Evolutionary conservation across 2,329 filamentous ascomycete species (phyloP).

Genomic region (Eutypa lata): DNA sequence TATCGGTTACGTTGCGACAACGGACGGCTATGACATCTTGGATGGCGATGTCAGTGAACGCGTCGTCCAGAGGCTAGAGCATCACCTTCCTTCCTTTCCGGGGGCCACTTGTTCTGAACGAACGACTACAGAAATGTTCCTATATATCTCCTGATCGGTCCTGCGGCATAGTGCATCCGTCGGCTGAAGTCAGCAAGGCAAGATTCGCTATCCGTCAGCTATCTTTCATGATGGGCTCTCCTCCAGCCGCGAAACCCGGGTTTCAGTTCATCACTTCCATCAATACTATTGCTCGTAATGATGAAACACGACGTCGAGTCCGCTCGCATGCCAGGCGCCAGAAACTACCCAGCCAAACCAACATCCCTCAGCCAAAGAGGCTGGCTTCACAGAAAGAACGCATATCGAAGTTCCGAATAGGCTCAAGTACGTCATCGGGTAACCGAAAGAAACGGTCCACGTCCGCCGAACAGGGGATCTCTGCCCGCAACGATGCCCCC

Average conservation of each 20-base stretch:
- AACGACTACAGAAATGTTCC: neutral
- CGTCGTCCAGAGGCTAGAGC: neutral
- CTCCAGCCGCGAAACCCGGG: slow-evolving; percentile 8
- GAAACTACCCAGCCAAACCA: slow-evolving; percentile 25
- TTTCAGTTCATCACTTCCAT: slow-evolving; percentile 34
- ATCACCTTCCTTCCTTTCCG: neutral
- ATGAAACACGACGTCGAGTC: slow-evolving; percentile 32
- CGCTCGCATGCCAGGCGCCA: slow-evolving; percentile 31
- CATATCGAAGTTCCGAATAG: slow-evolving; percentile 30
- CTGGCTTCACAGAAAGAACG: slow-evolving; percentile 28
- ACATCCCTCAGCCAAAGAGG: slow-evolving; percentile 20
- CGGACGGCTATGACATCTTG: neutral
- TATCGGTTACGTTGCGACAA: neutral
- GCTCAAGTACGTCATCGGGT: slow-evolving; percentile 11
- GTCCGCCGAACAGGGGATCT: neutral
- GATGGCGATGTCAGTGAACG: neutral
- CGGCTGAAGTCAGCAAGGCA: neutral
- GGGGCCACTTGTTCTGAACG: no score
- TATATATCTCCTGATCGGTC: slow-evolving; percentile 1
- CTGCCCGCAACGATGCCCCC: neutral
- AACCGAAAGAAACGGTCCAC: neutral
- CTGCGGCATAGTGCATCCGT: neutral
- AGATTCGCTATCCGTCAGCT: neutral
- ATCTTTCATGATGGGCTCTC: slow-evolving; percentile 1
- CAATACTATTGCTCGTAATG: slow-evolving; percentile 31